Percentiles rank a stretch among this genome's conserved stretches.
Evolutionary conservation across 306 rosid genomes (phyloP).

Genomic region (Myrica gale): DNA sequence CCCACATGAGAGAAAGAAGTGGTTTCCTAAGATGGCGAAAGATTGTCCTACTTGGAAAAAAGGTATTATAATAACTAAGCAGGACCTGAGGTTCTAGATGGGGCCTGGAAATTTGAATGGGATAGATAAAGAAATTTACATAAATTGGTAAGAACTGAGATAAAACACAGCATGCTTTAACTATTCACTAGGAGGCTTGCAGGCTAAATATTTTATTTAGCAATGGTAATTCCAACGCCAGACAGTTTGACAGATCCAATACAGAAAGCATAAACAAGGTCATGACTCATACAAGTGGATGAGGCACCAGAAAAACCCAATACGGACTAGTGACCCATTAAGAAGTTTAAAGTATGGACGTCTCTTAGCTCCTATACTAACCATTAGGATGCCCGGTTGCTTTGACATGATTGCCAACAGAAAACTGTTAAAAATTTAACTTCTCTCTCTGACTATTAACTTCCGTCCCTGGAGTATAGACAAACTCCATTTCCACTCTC

Average conservation of each 20-base stretch:
- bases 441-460: background rate
- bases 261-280: background rate
- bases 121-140: background rate
- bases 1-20: background rate
- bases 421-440: background rate
- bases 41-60: background rate
- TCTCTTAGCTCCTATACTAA: background rate
- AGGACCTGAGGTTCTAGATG: background rate
- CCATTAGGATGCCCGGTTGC: background rate
- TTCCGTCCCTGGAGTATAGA: background rate
- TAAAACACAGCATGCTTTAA: background rate
- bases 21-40: background rate
- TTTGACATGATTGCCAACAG: background rate
- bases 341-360: background rate
- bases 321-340: background rate
- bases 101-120: background rate
- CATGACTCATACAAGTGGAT: background rate
- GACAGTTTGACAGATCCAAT: background rate
- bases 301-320: background rate
- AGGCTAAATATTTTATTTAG: background rate
- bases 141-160: background rate
- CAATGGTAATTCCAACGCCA: background rate
- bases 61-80: background rate
- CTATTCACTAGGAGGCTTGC: background rate
- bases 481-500: background rate